Conservation (phyloP, 164 flowering plant species). For the Pachysandra terminalis region DNA sequence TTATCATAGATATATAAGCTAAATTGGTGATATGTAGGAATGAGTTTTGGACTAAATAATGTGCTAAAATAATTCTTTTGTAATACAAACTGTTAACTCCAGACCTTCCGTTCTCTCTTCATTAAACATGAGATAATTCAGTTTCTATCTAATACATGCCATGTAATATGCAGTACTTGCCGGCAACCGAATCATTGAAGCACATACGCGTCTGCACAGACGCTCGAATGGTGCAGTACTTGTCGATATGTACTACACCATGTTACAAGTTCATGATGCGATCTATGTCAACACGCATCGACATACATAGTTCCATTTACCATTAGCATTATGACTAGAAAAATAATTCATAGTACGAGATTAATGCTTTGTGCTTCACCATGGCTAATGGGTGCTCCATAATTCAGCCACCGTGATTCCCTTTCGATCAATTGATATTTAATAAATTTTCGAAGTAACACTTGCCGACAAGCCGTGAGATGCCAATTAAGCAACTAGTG, state of each 20-base stretch:
- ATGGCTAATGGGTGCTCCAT: not conserved
- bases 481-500: not conserved
- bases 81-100: no score
- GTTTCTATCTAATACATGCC: no score
- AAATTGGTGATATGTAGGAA: no score
- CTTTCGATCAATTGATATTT: not conserved
- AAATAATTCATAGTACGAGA: not conserved
- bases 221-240: not conserved
- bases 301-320: not conserved
- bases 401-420: not conserved
- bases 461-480: slow-evolving; percentile 2
- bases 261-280: not conserved
- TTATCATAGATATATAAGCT: no score
- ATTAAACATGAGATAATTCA: no score
- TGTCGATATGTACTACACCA: not conserved
- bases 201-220: no score
- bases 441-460: not conserved
- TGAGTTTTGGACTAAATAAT: no score
- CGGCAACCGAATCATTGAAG: no score
- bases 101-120: no score
- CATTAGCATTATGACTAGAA: not conserved
- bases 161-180: no score
- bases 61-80: no score
- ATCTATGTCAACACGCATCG: no score
- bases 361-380: not conserved